Evolutionary conservation across 1,284 basidiomycete species (phyloP).

Genomic region (Vanrija humicola): DNA sequence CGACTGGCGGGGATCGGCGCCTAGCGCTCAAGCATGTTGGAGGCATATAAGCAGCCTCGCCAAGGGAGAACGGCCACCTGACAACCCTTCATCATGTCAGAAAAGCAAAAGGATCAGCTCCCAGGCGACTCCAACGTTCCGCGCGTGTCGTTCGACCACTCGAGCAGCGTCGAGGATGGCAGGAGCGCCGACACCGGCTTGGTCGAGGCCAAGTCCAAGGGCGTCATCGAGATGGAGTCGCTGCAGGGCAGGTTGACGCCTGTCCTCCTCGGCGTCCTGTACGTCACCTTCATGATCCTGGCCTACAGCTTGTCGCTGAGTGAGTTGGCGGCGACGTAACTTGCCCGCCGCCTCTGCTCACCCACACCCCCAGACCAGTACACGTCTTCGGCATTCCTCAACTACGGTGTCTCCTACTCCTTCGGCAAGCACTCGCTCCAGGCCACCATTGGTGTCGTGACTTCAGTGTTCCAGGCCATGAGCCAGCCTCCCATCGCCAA

Average conservation of each 20-base stretch:
- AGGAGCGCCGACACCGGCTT: no score
- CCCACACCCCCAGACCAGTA: conserved; percentile 26
- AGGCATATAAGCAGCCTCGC: no score
- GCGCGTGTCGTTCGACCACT: no score
- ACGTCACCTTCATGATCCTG: conserved; percentile 36
- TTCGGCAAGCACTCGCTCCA: conserved; percentile 39
- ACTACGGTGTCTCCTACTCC: conserved; percentile 31
- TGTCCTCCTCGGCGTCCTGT: conserved; percentile 30
- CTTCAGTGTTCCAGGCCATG: conserved; percentile 56
- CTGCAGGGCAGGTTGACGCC: conserved; percentile 26
- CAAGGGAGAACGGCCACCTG: no score
- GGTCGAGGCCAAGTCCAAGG: conserved; percentile 27
- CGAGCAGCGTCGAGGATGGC: no score
- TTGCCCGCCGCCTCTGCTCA: neutral
- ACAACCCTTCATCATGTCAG: no score
- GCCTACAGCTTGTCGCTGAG: conserved; percentile 41
- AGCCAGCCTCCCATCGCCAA: conserved; percentile 78
- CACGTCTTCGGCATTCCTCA: conserved; percentile 31
- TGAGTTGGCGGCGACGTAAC: conserved; percentile 16
- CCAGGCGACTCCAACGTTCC: no score
- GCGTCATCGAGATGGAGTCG: conserved; percentile 42
- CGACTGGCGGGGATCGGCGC: no score
- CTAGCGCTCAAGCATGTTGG: no score
- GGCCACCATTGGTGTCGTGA: conserved; percentile 6
- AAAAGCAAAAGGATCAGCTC: no score